A percentile compares a stretch with the other conserved stretches of the same genome.
These are phyloP conservation scores for Mangifera indica DNA, from an alignment of 345 rosid genomes.

Conservation along the genomic window DNA sequence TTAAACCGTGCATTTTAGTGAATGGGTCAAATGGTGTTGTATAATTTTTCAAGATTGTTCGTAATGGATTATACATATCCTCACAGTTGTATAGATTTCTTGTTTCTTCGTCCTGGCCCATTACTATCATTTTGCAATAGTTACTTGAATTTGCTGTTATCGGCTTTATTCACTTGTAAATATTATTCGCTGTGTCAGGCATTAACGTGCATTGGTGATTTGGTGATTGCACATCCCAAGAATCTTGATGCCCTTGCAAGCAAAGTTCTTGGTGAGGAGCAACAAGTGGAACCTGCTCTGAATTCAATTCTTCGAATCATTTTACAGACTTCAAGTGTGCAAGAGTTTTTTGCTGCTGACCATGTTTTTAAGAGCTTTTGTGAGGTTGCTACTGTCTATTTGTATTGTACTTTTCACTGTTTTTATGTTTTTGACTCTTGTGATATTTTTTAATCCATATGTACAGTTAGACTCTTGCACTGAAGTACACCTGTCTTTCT, in stretches of 20 bases:
- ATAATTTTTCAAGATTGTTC: neutral
- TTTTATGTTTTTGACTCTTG: conserved; percentile 3
- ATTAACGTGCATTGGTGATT: conserved; percentile 76
- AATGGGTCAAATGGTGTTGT: neutral
- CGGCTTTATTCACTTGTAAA: conserved; percentile 10
- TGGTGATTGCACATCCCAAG: conserved; percentile 71
- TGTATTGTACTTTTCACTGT: conserved; percentile 6
- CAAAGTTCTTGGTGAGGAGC: conserved; percentile 91
- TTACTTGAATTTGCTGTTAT: neutral
- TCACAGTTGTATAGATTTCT: neutral
- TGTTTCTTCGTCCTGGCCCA: neutral
- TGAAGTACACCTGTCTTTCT: conserved; percentile 4
- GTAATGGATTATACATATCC: neutral
- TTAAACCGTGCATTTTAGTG: neutral
- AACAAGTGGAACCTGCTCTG: conserved; percentile 88
- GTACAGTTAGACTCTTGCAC: conserved; percentile 2
- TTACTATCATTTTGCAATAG: neutral
- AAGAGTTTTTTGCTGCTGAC: conserved; percentile 94
- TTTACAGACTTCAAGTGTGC: conserved; percentile 74
- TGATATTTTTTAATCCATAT: neutral
- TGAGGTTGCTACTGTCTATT: conserved; percentile 57
- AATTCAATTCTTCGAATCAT: conserved; percentile 90
- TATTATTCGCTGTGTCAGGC: conserved; percentile 52
- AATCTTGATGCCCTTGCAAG: conserved; percentile 77
- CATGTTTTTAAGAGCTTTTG: conserved; percentile 81